Percentiles rank a stretch among this genome's conserved stretches.
These are phyloP conservation scores for Verticillium nubilum DNA, from an alignment of 2,329 filamentous ascomycete species.

Conservation along the genomic window DNA sequence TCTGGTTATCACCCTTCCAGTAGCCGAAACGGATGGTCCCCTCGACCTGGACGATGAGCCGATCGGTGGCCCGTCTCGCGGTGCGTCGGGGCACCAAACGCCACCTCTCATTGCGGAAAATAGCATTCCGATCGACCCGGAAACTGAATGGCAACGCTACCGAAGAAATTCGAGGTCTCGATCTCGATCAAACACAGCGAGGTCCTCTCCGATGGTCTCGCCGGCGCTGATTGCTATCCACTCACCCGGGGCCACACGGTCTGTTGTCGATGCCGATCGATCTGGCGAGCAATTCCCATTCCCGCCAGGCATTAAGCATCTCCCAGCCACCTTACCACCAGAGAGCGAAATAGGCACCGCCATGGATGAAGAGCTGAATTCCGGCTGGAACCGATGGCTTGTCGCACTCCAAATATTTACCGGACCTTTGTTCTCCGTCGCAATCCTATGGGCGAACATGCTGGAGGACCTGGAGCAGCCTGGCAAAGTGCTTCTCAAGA, in stretches of 20 bases:
- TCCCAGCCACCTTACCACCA: constrained; percentile 1
- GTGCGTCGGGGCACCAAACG: neutral
- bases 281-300: neutral
- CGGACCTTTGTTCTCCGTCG: constrained; percentile 75
- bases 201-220: constrained; percentile 21
- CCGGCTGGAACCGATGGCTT: constrained; percentile 88
- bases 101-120: constrained; percentile 2
- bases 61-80: neutral
- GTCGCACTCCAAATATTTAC: constrained; percentile 80
- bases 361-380: constrained; percentile 30
- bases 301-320: neutral
- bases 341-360: constrained; percentile 14
- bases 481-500: constrained; percentile 44
- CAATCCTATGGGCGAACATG: constrained; percentile 70
- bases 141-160: constrained; percentile 57
- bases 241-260: constrained; percentile 5
- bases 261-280: neutral
- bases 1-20: constrained; percentile 82
- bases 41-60: constrained; percentile 5
- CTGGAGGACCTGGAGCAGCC: constrained; percentile 51
- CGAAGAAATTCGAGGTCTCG: constrained; percentile 37
- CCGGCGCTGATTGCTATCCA: constrained; percentile 22
- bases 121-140: constrained; percentile 24
- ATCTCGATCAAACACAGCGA: constrained; percentile 16
- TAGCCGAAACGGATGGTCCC: constrained; percentile 63